Evolutionary conservation across 2,329 filamentous ascomycete species (phyloP).

Genomic region (Colletotrichum phormii): DNA sequence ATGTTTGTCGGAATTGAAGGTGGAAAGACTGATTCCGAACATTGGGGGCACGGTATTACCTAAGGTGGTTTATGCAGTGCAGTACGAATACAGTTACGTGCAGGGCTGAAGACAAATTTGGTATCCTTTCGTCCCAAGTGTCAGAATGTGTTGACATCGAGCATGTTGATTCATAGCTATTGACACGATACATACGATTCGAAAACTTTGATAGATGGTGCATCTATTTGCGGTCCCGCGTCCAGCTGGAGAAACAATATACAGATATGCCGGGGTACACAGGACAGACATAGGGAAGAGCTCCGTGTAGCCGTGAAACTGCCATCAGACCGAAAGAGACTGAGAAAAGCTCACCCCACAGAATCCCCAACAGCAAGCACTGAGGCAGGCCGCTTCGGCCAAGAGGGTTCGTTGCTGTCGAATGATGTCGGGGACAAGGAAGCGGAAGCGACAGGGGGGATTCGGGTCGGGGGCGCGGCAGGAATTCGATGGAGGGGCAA

Average conservation of each 20-base stretch:
- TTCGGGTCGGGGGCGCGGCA: slow-evolving; percentile 11
- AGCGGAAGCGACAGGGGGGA: slow-evolving; percentile 3
- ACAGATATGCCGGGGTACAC: not conserved
- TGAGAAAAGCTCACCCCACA: not conserved
- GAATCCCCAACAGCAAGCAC: not conserved
- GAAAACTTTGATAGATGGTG: not conserved
- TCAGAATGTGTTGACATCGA: not conserved
- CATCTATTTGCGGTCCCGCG: not conserved
- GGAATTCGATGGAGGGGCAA: not conserved
- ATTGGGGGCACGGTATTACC: not conserved
- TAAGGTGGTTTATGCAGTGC: not conserved
- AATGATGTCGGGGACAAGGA: slow-evolving; percentile 37
- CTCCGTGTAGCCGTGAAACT: slow-evolving; percentile 37
- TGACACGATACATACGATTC: not conserved
- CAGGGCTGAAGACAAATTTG: not conserved
- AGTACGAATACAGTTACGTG: not conserved
- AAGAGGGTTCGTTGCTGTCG: slow-evolving; percentile 36
- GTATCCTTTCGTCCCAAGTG: not conserved
- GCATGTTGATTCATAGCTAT: not conserved
- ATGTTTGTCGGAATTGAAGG: not conserved
- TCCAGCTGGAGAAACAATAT: not conserved
- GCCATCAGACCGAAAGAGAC: slow-evolving; percentile 34
- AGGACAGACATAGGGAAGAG: not conserved
- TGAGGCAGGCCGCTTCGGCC: slow-evolving; percentile 21
- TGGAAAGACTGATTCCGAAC: not conserved